Evolutionary conservation across 192 early-diverging fungal species (phyloP).

Genomic region (Neocallimastix lanati): DNA sequence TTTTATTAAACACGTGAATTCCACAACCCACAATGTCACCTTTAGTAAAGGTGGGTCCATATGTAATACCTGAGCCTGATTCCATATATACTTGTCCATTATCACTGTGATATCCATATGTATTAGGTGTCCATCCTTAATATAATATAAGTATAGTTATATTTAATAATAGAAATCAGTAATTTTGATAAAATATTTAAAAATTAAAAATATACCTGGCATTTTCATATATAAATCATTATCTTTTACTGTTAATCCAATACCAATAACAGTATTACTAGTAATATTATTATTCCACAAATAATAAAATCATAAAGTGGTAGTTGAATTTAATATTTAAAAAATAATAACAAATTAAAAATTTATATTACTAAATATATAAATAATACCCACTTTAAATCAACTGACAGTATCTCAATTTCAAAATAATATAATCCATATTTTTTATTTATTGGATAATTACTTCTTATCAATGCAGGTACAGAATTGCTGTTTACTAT

Average conservation of each 20-base stretch:
- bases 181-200: too few relatives aligned
- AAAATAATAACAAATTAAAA: background rate
- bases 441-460: background rate
- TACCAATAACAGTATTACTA: background rate
- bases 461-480: background rate
- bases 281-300: background rate
- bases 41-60: background rate
- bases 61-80: background rate
- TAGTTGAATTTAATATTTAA: too few relatives aligned
- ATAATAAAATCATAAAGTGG: too few relatives aligned
- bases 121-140: background rate
- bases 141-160: too few relatives aligned
- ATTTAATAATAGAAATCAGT: too few relatives aligned
- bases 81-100: background rate
- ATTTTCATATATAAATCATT: background rate
- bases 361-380: background rate
- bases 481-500: background rate
- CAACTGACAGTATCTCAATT: background rate
- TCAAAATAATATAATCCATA: background rate
- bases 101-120: background rate
- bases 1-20: background rate
- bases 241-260: background rate
- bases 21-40: background rate
- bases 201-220: background rate
- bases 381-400: background rate